Percentiles rank a stretch among this genome's conserved stretches.
phyloP scores from a whole-genome alignment of 148 eudicot genomes.

The Spergularia bocconei region DNA sequence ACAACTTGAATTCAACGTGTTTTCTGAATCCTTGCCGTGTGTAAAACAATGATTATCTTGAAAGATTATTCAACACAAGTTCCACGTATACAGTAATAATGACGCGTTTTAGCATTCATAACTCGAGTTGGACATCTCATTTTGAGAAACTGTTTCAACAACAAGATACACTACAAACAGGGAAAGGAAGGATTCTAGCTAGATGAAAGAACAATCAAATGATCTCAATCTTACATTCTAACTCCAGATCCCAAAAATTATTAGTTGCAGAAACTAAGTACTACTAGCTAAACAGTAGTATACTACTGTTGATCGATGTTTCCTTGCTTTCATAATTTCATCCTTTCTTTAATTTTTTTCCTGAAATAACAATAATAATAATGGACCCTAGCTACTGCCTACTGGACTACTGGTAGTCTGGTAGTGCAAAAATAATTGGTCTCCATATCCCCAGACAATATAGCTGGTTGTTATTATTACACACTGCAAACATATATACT shows the following conservation, averaged over 20 bases:
- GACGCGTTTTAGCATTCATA: too few species aligned
- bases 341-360: background rate
- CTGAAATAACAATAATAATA: background rate
- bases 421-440: conserved; percentile 21
- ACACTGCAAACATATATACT: background rate
- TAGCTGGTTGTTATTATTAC: background rate
- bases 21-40: too few species aligned
- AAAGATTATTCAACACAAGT: too few species aligned
- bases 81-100: too few species aligned
- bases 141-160: too few species aligned
- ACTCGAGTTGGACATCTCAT: too few species aligned
- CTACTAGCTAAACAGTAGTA: background rate
- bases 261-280: conserved; percentile 17
- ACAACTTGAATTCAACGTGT: too few species aligned
- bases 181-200: too few species aligned
- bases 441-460: conserved; percentile 32
- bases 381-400: conserved; percentile 25
- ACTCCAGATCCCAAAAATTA: conserved; percentile 33
- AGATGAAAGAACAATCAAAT: too few species aligned
- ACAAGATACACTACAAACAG: too few species aligned
- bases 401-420: conserved; percentile 11
- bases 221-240: conserved; percentile 12
- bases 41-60: too few species aligned
- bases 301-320: background rate
- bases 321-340: background rate